phyloP scores from a whole-genome alignment of 2,329 filamentous ascomycete genomes.

The Alternaria alternata region DNA sequence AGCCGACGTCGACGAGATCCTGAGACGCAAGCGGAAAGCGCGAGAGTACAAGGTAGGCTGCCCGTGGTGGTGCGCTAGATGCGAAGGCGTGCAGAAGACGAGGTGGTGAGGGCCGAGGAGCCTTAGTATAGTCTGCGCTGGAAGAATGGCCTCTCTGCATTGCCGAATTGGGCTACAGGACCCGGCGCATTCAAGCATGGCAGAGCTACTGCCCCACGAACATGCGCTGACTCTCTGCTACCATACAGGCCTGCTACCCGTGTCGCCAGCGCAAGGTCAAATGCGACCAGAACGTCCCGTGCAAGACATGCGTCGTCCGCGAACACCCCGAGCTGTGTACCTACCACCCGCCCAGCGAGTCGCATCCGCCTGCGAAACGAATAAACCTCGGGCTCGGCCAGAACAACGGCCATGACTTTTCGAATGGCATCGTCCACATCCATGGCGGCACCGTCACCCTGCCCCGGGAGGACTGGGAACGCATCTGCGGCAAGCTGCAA shows the following conservation, averaged over 20 bases:
- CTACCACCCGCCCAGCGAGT: constrained; percentile 52
- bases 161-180: constrained; percentile 27
- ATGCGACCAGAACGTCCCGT: constrained; percentile 59
- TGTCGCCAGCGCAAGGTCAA: constrained; percentile 58
- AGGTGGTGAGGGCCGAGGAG: neutral
- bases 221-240: constrained; percentile 26
- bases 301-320: constrained; percentile 60
- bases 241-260: constrained; percentile 56
- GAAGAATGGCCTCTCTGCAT: constrained; percentile 12
- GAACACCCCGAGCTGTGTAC: constrained; percentile 61
- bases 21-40: constrained; percentile 60
- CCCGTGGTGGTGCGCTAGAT: constrained; percentile 6
- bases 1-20: constrained; percentile 59
- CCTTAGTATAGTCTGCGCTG: neutral
- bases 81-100: neutral
- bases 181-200: constrained; percentile 21
- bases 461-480: constrained; percentile 57
- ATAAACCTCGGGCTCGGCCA: constrained; percentile 44
- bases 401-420: constrained; percentile 47
- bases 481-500: constrained; percentile 58
- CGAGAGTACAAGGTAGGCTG: constrained; percentile 58
- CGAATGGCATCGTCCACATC: constrained; percentile 50
- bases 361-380: constrained; percentile 52
- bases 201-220: constrained; percentile 22
- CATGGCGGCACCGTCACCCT: constrained; percentile 52